phyloP scores from a whole-genome alignment of 192 early-diverging fungal genomes.

The Globomyces pollinis-pini region DNA sequence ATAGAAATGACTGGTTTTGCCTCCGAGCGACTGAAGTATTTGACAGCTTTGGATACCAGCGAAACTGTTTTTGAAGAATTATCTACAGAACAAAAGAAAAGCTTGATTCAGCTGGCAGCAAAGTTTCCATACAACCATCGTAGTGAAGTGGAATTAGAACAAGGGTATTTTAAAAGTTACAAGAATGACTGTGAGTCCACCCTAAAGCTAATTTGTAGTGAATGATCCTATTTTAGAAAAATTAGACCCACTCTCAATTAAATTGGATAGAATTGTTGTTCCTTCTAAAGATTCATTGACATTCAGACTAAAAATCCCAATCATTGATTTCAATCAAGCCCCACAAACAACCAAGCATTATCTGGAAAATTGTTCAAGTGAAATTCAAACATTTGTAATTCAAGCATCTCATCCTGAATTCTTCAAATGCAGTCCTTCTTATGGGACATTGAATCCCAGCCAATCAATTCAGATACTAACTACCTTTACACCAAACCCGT shows the following conservation, averaged over 20 bases:
- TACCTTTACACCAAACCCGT: conserved; percentile 26
- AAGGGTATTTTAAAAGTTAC: neutral
- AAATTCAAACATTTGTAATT: conserved; percentile 5
- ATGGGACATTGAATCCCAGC: conserved; percentile 28
- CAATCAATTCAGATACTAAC: conserved; percentile 25
- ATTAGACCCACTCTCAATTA: neutral
- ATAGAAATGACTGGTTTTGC: neutral
- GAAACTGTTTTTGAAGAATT: conserved; percentile 2
- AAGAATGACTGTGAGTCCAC: neutral
- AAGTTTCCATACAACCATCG: neutral
- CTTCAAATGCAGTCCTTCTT: conserved; percentile 30
- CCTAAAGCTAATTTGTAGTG: neutral
- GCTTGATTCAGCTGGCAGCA: neutral
- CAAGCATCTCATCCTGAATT: conserved; percentile 25
- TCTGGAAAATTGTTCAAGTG: neutral
- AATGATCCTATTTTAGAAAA: neutral
- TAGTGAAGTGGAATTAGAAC: neutral
- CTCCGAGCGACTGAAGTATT: neutral
- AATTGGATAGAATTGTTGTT: neutral
- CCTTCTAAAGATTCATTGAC: neutral
- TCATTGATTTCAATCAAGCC: neutral
- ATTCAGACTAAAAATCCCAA: neutral
- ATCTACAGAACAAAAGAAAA: neutral
- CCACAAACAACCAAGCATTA: neutral
- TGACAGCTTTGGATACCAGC: neutral